Conservation (phyloP, 2,329 filamentous ascomycete genomes). For the Aureobasidium leucospermi region DNA sequence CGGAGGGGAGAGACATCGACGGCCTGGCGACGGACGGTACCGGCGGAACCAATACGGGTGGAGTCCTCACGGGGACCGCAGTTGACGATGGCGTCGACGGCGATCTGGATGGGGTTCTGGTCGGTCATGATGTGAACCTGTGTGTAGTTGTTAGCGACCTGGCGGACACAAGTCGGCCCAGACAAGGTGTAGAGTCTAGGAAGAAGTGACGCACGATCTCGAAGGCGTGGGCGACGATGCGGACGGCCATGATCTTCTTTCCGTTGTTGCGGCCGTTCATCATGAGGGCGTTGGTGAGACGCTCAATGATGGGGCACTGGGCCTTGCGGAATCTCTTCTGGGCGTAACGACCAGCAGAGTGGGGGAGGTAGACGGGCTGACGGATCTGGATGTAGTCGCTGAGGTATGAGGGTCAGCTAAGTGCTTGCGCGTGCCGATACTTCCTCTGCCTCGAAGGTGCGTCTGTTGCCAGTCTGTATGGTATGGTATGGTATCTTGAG, state of each 20-base stretch:
- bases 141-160: neutral
- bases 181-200: neutral
- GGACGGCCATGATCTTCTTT: constrained; percentile 99
- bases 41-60: constrained; percentile 97
- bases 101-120: constrained; percentile 99
- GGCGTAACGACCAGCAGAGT: constrained; percentile 97
- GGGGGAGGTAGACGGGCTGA: constrained; percentile 96
- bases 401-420: constrained; percentile 20
- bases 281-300: constrained; percentile 99
- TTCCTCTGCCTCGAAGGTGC: constrained; percentile 12
- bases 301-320: constrained; percentile 99
- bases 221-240: constrained; percentile 97
- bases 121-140: constrained; percentile 99
- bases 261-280: constrained; percentile 99
- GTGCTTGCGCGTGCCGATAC: constrained; percentile 9
- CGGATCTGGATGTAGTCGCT: constrained; percentile 99
- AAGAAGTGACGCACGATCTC: constrained; percentile 66
- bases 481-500: constrained; percentile 22
- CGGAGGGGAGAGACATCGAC: constrained; percentile 99
- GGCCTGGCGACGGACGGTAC: constrained; percentile 99
- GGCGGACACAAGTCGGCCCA: neutral
- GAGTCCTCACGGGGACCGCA: constrained; percentile 99
- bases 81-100: constrained; percentile 99
- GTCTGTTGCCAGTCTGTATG: constrained; percentile 19
- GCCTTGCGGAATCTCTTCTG: constrained; percentile 99